A percentile compares a stretch with the other conserved stretches of the same genome.
phyloP scores from a whole-genome alignment of 1,284 basidiomycete genomes.

The Trichosporon asahii region DNA sequence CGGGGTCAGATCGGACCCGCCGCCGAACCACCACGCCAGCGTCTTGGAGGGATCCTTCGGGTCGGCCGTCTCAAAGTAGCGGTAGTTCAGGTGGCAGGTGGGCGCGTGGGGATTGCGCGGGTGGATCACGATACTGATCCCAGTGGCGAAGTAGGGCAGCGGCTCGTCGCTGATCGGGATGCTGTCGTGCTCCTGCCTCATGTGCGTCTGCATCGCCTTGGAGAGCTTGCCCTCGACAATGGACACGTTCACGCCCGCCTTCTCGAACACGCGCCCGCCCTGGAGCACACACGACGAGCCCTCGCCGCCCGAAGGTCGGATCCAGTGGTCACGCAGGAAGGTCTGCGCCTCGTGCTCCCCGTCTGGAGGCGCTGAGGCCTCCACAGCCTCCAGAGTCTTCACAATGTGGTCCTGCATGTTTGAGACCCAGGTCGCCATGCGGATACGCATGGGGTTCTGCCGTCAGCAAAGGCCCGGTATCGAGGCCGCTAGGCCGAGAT shows the following conservation, averaged over 20 bases:
- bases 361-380: conserved; percentile 57
- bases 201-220: conserved; percentile 83
- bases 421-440: conserved; percentile 75
- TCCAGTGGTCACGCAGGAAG: conserved; percentile 87
- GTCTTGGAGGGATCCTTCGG: conserved; percentile 56
- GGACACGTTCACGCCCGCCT: conserved; percentile 94
- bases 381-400: conserved; percentile 70
- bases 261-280: conserved; percentile 74
- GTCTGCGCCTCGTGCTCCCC: conserved; percentile 46
- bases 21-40: conserved; percentile 97
- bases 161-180: conserved; percentile 59
- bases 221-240: conserved; percentile 86
- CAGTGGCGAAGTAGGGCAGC: conserved; percentile 92
- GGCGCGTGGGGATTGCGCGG: conserved; percentile 86
- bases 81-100: conserved; percentile 95
- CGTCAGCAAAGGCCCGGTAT: conserved; percentile 12
- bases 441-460: conserved; percentile 67
- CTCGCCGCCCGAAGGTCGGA: conserved; percentile 70
- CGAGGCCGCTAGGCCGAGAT: not conserved
- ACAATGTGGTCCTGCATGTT: conserved; percentile 81
- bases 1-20: conserved; percentile 93
- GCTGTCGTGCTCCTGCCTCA: conserved; percentile 84
- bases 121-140: conserved; percentile 88
- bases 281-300: conserved; percentile 87
- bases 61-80: conserved; percentile 89